Base-by-base conservation (phyloP, 2,329 filamentous ascomycete genomes). In the Colletotrichum tropicicola region DNA sequence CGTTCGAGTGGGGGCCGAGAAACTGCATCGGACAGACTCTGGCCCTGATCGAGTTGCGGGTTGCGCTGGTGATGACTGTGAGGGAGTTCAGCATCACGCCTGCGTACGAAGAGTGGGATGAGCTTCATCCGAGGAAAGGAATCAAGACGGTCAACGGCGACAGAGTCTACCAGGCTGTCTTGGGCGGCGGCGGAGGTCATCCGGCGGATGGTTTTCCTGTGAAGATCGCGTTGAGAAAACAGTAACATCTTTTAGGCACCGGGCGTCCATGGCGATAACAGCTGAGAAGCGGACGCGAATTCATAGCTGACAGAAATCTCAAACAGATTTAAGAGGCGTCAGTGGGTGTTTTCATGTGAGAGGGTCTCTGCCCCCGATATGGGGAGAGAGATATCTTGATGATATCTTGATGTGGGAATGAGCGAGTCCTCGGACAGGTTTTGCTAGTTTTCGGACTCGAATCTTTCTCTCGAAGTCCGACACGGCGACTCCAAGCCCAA, bases 1-100 rank as follows among this genome's bases (percentile, higher is more conserved):
- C 84, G 1, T 89, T 88, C 70, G 52, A 58, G 68, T 78, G 81
- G 58, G 87, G 87, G 0, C 78, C 81, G 2, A 73, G 87, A 12
- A 85, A 82, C 55, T 90, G 86, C 69, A 82, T 59, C n/a, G 64
- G 57, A 5, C 67, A 68, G 43, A 63, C 64, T 61, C 72, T 87
- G 27, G 85, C 83, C 0, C 80, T 84, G 75, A 65, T 73, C n/a
- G 84, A 87, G 70, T 72, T 81, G 23, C 80, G 79, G 58, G 73
- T 82, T 43, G 78, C 83, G 7, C 70, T 86, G 32, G 80, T 81
- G 2, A 73, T 84, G 68, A 80, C 79, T 1, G 68, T 83, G 4
- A 69, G 83, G 35, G 77, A 79, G 8, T 84, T 86, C 48, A 83
- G 85, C 23, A 52, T 61, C 21, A 41, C 17, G 23, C 30, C 63